Evolutionary conservation across 495 filamentous ascomycete genomes (phyloP), one percentile per base, ranked within the genome.

Genomic region (Endocarpon pusillum): DNA sequence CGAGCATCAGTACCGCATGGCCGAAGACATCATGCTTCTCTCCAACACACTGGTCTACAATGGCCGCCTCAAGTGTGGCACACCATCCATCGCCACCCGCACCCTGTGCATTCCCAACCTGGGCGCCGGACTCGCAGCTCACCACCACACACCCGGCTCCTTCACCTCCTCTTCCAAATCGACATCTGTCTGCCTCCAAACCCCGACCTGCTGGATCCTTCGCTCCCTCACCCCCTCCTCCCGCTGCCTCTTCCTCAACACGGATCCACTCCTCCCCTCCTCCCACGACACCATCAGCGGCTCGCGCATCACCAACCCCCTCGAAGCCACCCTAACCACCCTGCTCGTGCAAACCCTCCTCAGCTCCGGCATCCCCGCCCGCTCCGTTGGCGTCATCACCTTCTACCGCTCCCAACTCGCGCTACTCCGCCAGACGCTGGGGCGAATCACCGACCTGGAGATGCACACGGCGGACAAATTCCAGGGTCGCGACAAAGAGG

Each of bases 1-100:
- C 1, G 84, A 86, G 45, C 83, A 92, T 43, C 89, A 97, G 50
- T 97, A 97, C 46, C 83, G 89, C 43, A 97, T 97, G 89, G 91
- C 81, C 46, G 77, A 85, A 31, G 87, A 96, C 20, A 78, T 97
- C 34, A 96, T 96, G 89, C 66, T 73, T 9, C 68, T 97, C 17
- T 85, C 81, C 35, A 96, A 94, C 57, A 80, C 69, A 4, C 72
- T 97, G 19, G 94, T 97, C 48, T 97, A 97, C 54, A 65, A 75
- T 14, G 85, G 86, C 10, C 67, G 73, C 3, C 67, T 97, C 6
- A 91, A 89, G 50, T 97, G 89, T 45, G 89, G 89, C 5, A 89
- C 72, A 9, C 58, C 72, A 33, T 62, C 69, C 30, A 75, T 94
- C 5, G 81, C 86, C 19, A 53, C 61, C 17, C 71, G 73, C 21